A percentile compares a stretch with the other conserved stretches of the same genome.
phyloP scores from a whole-genome alignment of 2,329 filamentous ascomycete genomes.

The Didymella pinodella region DNA sequence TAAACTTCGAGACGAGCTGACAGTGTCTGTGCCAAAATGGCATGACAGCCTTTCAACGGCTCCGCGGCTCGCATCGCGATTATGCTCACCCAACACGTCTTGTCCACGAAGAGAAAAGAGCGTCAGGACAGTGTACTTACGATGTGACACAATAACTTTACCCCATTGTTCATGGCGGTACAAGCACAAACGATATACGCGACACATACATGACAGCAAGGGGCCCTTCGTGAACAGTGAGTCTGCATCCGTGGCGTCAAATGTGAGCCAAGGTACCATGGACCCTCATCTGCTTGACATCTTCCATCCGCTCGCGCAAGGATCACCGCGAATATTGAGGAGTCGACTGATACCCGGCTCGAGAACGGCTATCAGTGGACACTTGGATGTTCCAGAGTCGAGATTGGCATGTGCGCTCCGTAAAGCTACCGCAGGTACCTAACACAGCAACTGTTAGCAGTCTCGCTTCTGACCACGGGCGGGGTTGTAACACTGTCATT shows the following conservation, averaged over 20 bases:
- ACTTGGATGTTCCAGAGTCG: constrained; percentile 2
- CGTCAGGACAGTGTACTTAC: background rate
- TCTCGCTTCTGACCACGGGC: background rate
- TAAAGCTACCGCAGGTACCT: constrained; percentile 21
- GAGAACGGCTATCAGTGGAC: constrained; percentile 9
- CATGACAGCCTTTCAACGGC: background rate
- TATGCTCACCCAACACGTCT: constrained; percentile 6
- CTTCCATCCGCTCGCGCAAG: constrained; percentile 2
- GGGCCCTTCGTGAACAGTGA: constrained; percentile 14
- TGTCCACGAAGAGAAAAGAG: constrained; percentile 2
- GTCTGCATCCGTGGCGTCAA: constrained; percentile 1
- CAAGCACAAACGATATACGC: constrained; percentile 14
- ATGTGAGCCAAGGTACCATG: constrained; percentile 5
- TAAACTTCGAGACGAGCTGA: background rate
- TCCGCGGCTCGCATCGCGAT: constrained; percentile 2
- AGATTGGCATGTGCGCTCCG: constrained; percentile 15
- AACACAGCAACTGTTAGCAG: constrained; percentile 9
- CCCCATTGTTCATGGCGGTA: constrained; percentile 5
- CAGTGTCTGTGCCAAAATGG: background rate
- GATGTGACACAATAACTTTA: constrained; percentile 4
- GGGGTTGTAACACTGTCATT: constrained; percentile 4
- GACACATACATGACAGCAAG: constrained; percentile 17
- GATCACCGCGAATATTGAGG: constrained; percentile 4
- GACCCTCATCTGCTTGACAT: background rate
- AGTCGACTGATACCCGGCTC: constrained; percentile 1